Evolutionary conservation across 352 stramenopile genomes (phyloP).

Genomic region (Poterioochromonas sp.): DNA sequence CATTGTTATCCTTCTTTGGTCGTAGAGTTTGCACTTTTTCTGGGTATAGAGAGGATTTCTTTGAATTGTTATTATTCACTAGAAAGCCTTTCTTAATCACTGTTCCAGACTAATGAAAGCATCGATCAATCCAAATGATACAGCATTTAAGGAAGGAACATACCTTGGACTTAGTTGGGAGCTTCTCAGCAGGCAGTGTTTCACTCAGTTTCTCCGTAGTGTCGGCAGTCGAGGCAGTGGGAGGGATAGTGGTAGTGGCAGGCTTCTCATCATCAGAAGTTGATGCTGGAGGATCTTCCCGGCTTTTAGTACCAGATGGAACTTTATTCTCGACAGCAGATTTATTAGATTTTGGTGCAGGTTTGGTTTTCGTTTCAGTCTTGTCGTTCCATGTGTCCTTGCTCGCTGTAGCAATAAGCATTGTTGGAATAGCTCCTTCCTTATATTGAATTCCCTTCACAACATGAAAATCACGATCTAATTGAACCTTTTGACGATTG

Average conservation of each 20-base stretch:
- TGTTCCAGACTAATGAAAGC: not conserved
- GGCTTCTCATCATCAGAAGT: not conserved
- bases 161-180: not conserved
- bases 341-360: not conserved
- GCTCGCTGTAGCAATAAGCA: slow-evolving; percentile 46
- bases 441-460: slow-evolving; percentile 74
- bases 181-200: not conserved
- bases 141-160: not conserved
- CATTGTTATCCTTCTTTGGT: not conserved
- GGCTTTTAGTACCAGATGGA: not conserved
- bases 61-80: too few species aligned
- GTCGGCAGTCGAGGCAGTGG: not conserved
- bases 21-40: slow-evolving; percentile 20
- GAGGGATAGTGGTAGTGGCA: not conserved
- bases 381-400: slow-evolving; percentile 12
- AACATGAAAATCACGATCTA: slow-evolving; percentile 57
- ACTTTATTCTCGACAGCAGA: not conserved
- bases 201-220: not conserved
- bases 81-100: slow-evolving; percentile 32
- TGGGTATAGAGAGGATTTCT: slow-evolving; percentile 1
- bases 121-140: not conserved
- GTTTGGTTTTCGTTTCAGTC: not conserved
- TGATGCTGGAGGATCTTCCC: not conserved
- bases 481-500: slow-evolving; percentile 5
- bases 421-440: slow-evolving; percentile 36